A percentile compares a stretch with the other conserved stretches of the same genome.
phyloP scores from a whole-genome alignment of 2,329 filamentous ascomycete genomes.

The Aureobasidium sp. region DNA sequence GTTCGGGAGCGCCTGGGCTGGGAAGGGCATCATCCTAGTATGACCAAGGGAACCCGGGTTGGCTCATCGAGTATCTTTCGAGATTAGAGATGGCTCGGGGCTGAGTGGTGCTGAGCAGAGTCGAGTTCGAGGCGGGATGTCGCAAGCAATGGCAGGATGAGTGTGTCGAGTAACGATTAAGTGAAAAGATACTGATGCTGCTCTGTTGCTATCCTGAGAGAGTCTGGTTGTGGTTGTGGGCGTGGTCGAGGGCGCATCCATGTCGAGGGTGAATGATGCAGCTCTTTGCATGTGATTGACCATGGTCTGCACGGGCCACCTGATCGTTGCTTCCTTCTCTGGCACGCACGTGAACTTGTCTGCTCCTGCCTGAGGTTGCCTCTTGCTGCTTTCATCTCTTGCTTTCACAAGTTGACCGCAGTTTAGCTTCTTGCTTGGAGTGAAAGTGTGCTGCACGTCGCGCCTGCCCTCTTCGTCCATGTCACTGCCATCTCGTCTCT shows the following conservation, averaged over 20 bases:
- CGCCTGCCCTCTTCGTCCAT: neutral
- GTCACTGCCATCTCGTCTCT: neutral
- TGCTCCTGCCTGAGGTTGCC: no score
- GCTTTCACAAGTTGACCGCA: neutral
- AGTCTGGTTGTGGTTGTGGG: neutral
- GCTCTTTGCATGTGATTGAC: neutral
- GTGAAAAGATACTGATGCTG: neutral
- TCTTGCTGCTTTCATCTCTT: neutral
- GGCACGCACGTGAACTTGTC: no score
- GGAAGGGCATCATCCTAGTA: constrained; percentile 9
- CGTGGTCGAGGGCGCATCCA: no score
- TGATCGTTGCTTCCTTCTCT: no score
- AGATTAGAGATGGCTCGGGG: neutral
- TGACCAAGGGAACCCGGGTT: neutral
- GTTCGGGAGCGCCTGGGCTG: neutral
- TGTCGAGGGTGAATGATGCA: neutral
- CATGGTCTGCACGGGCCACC: neutral
- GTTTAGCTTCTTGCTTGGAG: neutral
- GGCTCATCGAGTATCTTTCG: neutral
- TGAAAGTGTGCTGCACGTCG: neutral
- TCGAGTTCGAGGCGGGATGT: neutral
- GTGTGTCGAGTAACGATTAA: neutral
- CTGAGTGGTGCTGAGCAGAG: neutral
- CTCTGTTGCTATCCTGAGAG: neutral
- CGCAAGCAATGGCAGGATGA: neutral